A percentile compares a stretch with the other conserved stretches of the same genome.
These are phyloP conservation scores for Ceratonia siliqua DNA, from an alignment of 306 rosid species.

Conservation along the genomic window DNA sequence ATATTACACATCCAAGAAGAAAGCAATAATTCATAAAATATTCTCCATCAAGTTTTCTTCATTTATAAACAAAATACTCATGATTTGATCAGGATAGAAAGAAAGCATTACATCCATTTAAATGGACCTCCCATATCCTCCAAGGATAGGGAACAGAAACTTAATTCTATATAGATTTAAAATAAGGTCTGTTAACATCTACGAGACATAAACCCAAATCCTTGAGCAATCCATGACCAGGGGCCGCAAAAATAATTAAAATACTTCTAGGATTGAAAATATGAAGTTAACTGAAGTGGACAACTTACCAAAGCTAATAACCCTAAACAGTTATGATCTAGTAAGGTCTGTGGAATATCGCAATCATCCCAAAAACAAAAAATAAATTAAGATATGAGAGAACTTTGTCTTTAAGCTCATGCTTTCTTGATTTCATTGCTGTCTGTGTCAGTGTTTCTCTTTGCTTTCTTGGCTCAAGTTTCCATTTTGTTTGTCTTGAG, in stretches of 20 bases:
- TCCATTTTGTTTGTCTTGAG: conserved; percentile 17
- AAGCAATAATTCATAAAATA: background rate
- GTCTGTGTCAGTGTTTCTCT: background rate
- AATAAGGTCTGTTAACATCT: background rate
- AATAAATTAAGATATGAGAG: conserved; percentile 6
- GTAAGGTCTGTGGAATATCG: background rate
- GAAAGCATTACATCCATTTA: background rate
- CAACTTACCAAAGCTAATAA: conserved; percentile 5
- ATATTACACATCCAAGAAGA: background rate
- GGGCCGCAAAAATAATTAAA: too few species aligned
- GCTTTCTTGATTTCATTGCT: background rate
- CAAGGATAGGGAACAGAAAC: background rate
- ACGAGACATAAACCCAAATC: background rate
- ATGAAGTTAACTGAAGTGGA: background rate
- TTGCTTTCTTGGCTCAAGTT: conserved; percentile 8
- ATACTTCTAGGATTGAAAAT: background rate
- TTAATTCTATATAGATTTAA: conserved; percentile 8
- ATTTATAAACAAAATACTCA: background rate
- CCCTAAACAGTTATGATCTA: background rate
- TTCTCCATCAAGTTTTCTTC: background rate
- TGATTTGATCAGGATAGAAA: background rate
- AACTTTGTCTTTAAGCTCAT: background rate
- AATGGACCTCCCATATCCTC: background rate
- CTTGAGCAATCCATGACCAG: too few species aligned
- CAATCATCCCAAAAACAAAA: background rate